phyloP scores from a whole-genome alignment of 257 asterid species.

The Haberlea rhodopensis region DNA sequence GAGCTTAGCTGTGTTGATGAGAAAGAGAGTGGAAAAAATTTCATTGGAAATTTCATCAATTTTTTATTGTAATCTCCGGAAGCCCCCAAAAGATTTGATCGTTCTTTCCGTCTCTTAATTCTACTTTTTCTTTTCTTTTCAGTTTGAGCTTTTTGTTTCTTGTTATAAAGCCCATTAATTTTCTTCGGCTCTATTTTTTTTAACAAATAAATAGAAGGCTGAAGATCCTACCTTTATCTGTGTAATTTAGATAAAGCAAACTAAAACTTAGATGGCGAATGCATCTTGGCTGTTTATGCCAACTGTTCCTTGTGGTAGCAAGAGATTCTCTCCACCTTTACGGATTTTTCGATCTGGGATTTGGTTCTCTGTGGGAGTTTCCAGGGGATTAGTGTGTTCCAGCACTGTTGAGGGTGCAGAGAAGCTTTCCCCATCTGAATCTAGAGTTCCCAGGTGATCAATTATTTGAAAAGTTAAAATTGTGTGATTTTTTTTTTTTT shows the following conservation, averaged over 20 bases:
- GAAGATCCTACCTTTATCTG: neutral
- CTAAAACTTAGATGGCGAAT: constrained; percentile 32
- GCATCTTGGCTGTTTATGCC: constrained; percentile 40
- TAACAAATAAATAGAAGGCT: neutral
- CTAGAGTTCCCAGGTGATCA: constrained; percentile 58
- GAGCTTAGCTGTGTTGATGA: constrained; percentile 1
- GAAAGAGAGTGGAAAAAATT: neutral
- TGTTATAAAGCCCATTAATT: neutral
- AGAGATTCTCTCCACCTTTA: constrained; percentile 33
- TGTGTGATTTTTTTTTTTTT: constrained; percentile 24
- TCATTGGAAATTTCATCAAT: neutral
- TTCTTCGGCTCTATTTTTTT: neutral
- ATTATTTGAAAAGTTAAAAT: constrained; percentile 9
- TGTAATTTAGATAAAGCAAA: neutral
- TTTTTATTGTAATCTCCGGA: neutral
- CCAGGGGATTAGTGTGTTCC: constrained; percentile 49
- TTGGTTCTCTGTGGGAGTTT: constrained; percentile 36
- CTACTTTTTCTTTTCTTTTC: neutral
- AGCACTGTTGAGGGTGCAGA: constrained; percentile 64
- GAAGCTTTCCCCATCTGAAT: constrained; percentile 54
- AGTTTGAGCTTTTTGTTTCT: neutral
- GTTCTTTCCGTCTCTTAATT: constrained; percentile 8
- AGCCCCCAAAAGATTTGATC: neutral
- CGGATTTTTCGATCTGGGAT: constrained; percentile 35
- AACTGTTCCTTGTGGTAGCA: constrained; percentile 25